A percentile compares a stretch with the other conserved stretches of the same genome.
Conservation (phyloP, 164 flowering plant species). For the Berberis thunbergii region DNA sequence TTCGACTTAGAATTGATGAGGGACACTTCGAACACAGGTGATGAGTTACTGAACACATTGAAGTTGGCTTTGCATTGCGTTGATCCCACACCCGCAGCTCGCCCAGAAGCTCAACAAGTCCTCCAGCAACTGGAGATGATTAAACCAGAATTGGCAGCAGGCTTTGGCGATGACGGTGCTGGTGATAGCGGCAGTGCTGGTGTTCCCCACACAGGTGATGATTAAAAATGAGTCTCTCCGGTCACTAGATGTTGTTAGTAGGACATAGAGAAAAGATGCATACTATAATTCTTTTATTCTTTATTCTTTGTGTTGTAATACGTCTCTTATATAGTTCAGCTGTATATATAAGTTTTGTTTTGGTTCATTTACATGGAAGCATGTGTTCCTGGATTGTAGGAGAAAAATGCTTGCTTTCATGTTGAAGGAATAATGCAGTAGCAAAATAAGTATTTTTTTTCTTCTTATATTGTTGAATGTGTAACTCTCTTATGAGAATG, state of each 20-base stretch:
- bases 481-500: no score
- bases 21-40: slow-evolving; percentile 45
- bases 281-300: slow-evolving; percentile 12
- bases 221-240: neutral
- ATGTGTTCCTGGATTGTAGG: no score
- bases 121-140: slow-evolving; percentile 74
- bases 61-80: slow-evolving; percentile 88
- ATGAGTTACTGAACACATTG: slow-evolving; percentile 78
- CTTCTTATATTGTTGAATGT: no score
- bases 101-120: slow-evolving; percentile 73
- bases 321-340: neutral
- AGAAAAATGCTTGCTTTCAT: no score
- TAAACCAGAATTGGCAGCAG: slow-evolving; percentile 42
- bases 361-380: neutral
- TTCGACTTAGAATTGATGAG: slow-evolving; percentile 87
- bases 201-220: slow-evolving; percentile 3
- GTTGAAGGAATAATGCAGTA: neutral
- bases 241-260: neutral
- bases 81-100: slow-evolving; percentile 65
- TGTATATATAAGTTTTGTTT: slow-evolving; percentile 3
- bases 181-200: slow-evolving; percentile 3
- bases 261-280: neutral
- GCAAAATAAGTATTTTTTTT: no score
- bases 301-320: neutral
- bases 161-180: slow-evolving; percentile 9